These are phyloP conservation scores for Candida maltosa DNA, from an alignment of 805 yeast genomes.

Conservation along the genomic window DNA sequence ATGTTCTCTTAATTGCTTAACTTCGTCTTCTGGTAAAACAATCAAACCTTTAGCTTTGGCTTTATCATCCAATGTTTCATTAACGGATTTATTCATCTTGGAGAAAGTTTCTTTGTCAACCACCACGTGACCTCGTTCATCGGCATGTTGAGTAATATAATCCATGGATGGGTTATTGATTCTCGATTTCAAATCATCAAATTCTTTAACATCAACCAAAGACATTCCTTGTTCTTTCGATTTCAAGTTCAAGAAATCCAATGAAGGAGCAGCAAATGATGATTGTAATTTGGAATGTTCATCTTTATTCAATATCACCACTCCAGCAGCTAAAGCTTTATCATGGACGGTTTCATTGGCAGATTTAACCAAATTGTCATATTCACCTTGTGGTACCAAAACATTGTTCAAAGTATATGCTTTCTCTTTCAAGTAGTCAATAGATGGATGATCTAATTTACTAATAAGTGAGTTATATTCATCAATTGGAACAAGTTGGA, in stretches of 20 bases:
- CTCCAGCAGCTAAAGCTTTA: constrained; percentile 10
- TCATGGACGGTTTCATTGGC: constrained; percentile 15
- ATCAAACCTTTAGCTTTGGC: constrained; percentile 9
- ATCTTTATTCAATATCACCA: constrained; percentile 2
- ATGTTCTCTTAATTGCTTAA: constrained; percentile 11
- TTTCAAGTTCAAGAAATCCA: neutral
- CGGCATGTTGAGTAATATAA: constrained; percentile 9
- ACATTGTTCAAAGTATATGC: constrained; percentile 12
- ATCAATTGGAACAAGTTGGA: constrained; percentile 6
- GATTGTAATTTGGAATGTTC: constrained; percentile 1
- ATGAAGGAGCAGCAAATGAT: neutral
- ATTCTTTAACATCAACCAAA: neutral
- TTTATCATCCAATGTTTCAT: constrained; percentile 9
- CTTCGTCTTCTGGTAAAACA: constrained; percentile 10
- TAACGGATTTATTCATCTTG: constrained; percentile 6
- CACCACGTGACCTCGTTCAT: constrained; percentile 8
- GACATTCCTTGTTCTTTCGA: constrained; percentile 1
- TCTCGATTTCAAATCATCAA: neutral
- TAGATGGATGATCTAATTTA: constrained; percentile 24
- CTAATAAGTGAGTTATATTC: constrained; percentile 6
- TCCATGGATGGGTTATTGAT: constrained; percentile 9
- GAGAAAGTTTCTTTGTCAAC: constrained; percentile 10
- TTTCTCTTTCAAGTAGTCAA: constrained; percentile 20
- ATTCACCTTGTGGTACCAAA: constrained; percentile 13
- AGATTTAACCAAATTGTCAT: constrained; percentile 7